phyloP scores from a whole-genome alignment of 2,329 filamentous ascomycete species.

The Pyricularia sp. region DNA sequence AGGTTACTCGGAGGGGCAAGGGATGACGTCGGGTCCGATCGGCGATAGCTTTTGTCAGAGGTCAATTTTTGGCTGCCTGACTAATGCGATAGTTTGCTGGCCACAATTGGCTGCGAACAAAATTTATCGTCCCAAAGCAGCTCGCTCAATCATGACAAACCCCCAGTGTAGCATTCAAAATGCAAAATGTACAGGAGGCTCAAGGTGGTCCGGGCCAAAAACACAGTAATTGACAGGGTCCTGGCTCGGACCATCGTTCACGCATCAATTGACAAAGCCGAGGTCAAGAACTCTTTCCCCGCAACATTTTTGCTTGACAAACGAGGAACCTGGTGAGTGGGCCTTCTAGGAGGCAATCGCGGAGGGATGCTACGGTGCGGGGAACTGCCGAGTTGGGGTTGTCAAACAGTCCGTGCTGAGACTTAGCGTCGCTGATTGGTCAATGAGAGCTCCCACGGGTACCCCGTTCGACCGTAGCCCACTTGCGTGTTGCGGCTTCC shows the following conservation, averaged over 20 bases:
- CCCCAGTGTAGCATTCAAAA: not conserved
- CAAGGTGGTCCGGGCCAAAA: too few relatives aligned
- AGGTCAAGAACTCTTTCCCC: not conserved
- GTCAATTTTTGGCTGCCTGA: not conserved
- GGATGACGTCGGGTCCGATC: not conserved
- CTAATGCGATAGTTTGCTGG: not conserved
- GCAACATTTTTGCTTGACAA: not conserved
- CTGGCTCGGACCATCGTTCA: too few relatives aligned
- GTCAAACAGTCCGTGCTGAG: not conserved
- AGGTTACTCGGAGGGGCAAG: not conserved
- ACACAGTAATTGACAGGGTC: too few relatives aligned
- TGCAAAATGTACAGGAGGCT: too few relatives aligned
- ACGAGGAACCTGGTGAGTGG: not conserved
- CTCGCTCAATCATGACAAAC: not conserved
- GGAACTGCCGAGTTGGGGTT: not conserved
- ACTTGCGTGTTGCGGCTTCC: not conserved
- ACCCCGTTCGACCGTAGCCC: not conserved
- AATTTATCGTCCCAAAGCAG: not conserved
- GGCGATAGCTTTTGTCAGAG: not conserved
- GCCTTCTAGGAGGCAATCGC: not conserved
- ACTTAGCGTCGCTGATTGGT: not conserved
- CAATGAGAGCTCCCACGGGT: not conserved
- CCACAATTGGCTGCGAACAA: not conserved
- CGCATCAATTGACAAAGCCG: not conserved
- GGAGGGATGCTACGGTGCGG: not conserved